A percentile compares a stretch with the other conserved stretches of the same genome.
Evolutionary conservation across 352 stramenopile genomes (phyloP).

Genomic region (Thraustochytrium aureum): DNA sequence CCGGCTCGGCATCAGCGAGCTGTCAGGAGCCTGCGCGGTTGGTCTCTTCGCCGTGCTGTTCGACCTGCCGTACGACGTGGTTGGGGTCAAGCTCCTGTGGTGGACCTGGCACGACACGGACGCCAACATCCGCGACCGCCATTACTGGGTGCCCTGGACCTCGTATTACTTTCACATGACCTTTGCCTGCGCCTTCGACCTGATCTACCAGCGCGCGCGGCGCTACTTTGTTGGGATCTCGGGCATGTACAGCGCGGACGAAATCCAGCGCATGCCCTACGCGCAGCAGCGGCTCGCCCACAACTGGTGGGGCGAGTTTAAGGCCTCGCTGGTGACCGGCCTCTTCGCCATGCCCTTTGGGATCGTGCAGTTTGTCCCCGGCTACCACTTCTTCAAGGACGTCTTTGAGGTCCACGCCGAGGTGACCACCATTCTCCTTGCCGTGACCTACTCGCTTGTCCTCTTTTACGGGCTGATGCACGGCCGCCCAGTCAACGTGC

Average conservation of each 20-base stretch:
- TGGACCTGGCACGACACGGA: slow-evolving; percentile 21
- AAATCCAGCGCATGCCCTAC: slow-evolving; percentile 13
- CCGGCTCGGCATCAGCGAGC: background rate
- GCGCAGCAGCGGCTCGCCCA: background rate
- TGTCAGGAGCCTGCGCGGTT: slow-evolving; percentile 1
- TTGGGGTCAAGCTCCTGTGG: slow-evolving; percentile 8
- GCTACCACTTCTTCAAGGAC: slow-evolving; percentile 20
- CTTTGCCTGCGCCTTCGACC: slow-evolving; percentile 11
- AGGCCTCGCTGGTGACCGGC: background rate
- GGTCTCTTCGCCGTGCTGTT: slow-evolving; percentile 6
- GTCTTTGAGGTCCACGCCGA: slow-evolving; percentile 1
- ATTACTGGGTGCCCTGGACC: slow-evolving; percentile 15
- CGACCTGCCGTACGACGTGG: background rate
- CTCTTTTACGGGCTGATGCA: slow-evolving; percentile 1
- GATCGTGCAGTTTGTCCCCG: slow-evolving; percentile 13
- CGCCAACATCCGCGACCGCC: slow-evolving; percentile 8
- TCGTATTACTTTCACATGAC: slow-evolving; percentile 33
- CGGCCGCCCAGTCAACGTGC: background rate
- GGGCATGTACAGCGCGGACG: slow-evolving; percentile 13
- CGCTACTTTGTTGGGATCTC: slow-evolving; percentile 13
- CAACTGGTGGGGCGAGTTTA: slow-evolving; percentile 5
- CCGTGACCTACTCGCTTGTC: background rate
- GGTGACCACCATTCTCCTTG: background rate
- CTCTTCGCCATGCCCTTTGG: slow-evolving; percentile 19
- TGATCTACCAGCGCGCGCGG: slow-evolving; percentile 6